Percentiles rank a stretch among this genome's conserved stretches.
phyloP scores from a whole-genome alignment of 148 eudicot species.

The Camellia sinensis region DNA sequence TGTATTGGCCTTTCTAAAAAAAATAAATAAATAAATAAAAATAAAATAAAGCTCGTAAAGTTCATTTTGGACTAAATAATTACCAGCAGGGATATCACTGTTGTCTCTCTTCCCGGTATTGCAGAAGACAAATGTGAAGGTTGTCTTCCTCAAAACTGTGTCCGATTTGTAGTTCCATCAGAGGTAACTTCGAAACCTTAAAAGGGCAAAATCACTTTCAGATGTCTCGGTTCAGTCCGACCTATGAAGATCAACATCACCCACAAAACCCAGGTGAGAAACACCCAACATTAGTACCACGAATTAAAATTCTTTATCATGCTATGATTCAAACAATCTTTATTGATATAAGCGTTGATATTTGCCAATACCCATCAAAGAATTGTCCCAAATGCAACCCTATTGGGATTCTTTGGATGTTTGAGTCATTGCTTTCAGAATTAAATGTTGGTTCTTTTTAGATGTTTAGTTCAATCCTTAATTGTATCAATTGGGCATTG shows the following conservation, averaged over 20 bases:
- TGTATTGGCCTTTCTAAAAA: too few relatives aligned
- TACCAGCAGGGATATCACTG: too few relatives aligned
- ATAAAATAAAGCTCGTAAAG: too few relatives aligned
- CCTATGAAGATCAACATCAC: background rate
- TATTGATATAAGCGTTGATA: background rate
- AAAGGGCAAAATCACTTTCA: background rate
- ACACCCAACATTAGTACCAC: background rate
- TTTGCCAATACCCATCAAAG: conserved; percentile 9
- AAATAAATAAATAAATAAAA: too few relatives aligned
- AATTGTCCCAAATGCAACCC: background rate
- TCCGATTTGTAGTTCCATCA: background rate
- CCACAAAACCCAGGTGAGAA: conserved; percentile 13
- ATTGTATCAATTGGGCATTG: background rate
- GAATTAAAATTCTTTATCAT: background rate
- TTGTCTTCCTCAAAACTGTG: background rate
- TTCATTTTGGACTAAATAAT: too few relatives aligned
- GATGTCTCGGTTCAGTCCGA: background rate
- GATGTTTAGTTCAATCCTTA: background rate
- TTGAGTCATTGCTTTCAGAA: background rate
- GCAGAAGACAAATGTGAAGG: too few relatives aligned
- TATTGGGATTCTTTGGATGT: background rate
- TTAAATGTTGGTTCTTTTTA: background rate
- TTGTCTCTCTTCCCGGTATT: too few relatives aligned
- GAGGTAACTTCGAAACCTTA: background rate
- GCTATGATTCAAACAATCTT: background rate